phyloP scores from a whole-genome alignment of 2,329 filamentous ascomycete species.

The Pezicula rhizophila region DNA sequence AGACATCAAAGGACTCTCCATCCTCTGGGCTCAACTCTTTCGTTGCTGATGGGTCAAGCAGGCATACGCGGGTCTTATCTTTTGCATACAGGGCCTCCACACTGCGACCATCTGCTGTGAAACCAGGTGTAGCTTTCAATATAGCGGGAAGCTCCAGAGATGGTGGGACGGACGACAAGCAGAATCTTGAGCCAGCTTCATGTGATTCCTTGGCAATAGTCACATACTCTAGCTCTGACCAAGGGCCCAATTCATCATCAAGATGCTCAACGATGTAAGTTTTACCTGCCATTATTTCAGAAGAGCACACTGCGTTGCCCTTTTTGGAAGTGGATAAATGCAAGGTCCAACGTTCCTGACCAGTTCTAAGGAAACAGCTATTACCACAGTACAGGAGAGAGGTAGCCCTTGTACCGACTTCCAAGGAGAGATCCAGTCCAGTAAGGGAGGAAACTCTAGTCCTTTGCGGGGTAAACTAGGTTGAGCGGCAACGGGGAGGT shows the following conservation, averaged over 20 bases:
- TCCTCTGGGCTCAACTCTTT: constrained; percentile 81
- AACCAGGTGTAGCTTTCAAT: constrained; percentile 49
- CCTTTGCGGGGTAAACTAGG: constrained; percentile 18
- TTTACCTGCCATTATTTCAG: constrained; percentile 43
- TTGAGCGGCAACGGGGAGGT: constrained; percentile 2
- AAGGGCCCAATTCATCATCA: constrained; percentile 86
- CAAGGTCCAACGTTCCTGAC: too few species aligned
- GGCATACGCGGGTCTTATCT: constrained; percentile 71
- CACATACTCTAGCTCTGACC: constrained; percentile 90
- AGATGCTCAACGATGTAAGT: constrained; percentile 95
- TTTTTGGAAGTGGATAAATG: too few species aligned
- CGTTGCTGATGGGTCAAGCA: constrained; percentile 79
- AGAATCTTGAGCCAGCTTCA: constrained; percentile 61
- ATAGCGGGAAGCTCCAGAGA: constrained; percentile 59
- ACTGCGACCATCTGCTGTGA: constrained; percentile 67
- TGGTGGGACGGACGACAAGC: constrained; percentile 73
- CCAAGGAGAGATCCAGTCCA: too few species aligned
- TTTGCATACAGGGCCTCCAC: constrained; percentile 76
- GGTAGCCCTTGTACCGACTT: too few species aligned
- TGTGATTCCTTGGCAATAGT: constrained; percentile 79
- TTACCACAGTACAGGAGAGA: too few species aligned
- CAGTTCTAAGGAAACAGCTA: too few species aligned
- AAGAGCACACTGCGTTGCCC: not conserved
- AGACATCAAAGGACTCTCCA: constrained; percentile 76
- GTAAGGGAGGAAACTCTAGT: constrained; percentile 3